Base-by-base conservation (phyloP, 306 rosid species). In the Cucurbita moschata region DNA sequence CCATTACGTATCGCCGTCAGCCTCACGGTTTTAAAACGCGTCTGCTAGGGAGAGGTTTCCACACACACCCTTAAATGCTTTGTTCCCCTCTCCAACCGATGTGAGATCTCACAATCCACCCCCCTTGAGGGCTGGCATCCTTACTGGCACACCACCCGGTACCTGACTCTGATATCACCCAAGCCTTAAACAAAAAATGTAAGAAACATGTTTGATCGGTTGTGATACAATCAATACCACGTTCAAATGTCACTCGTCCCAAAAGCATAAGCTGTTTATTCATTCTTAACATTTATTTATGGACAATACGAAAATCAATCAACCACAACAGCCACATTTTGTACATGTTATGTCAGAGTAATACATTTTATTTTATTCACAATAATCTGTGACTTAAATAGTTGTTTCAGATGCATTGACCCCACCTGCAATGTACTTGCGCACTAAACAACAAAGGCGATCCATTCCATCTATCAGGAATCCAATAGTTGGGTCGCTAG, bases 381-480 rank as follows among this genome's bases (percentile, higher is more conserved):
- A 46, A 44, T 19, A n/a, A 67, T 66, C 37, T 19, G 19, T 19
- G 72, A 23, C 55, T 44, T n/a, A 53, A 42, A 30, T 14, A 43
- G 44, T 37, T 21, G 42, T 46, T 60, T 7, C 23, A 43, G 26
- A 57, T 46, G 37, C 9, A 23, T 43, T 18, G 10, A 73, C 77
- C 23, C 21, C 18, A 94, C 99, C 99, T 84, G 97, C 86, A 80
- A 90, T 91, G 65, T 94, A 94, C 77, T 94, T 94, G 82, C 97
- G 97, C 63, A 94, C 97, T 86, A 94, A 86, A 81, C 97, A 87
- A 82, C 99, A 91, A 59, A 94, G 86, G 58, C 79, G 89, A 83
- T 91, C 96, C 94, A 94, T 91, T 79, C 99, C 99, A 81, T 94
- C 97, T 80, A 90, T 83, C 75, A 94, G 58, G 84, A 90, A 94